These are phyloP conservation scores for Pythium coloratum DNA, from an alignment of 352 stramenopile species.

Conservation along the genomic window DNA sequence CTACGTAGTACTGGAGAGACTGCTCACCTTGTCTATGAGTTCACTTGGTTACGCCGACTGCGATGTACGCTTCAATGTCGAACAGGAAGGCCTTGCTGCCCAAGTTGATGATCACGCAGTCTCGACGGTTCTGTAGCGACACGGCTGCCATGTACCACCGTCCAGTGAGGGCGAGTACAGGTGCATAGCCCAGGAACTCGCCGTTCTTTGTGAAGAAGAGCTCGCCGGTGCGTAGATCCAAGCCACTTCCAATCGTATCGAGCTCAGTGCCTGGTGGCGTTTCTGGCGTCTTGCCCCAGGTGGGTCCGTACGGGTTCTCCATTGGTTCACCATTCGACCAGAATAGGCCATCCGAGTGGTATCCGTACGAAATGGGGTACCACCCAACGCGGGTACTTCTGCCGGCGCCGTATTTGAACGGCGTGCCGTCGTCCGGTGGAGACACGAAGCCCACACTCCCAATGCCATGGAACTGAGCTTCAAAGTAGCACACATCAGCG, in stretches of 20 bases:
- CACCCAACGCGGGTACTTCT: constrained; percentile 38
- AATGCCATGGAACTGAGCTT: constrained; percentile 27
- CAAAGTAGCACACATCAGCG: constrained; percentile 33
- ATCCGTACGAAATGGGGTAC: constrained; percentile 39
- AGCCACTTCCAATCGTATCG: constrained; percentile 33
- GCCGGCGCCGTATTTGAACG: constrained; percentile 32
- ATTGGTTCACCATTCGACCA: constrained; percentile 32
- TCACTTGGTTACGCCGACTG: too few species aligned
- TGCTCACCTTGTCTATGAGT: too few species aligned
- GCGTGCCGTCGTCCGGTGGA: constrained; percentile 1
- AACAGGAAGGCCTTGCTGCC: constrained; percentile 36
- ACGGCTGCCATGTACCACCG: constrained; percentile 29
- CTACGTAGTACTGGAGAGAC: too few species aligned
- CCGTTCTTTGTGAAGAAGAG: constrained; percentile 45
- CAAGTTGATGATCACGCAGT: constrained; percentile 36
- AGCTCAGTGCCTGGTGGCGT: background rate
- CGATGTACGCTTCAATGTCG: constrained; percentile 30
- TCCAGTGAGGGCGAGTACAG: background rate
- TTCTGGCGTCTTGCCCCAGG: constrained; percentile 20
- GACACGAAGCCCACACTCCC: constrained; percentile 35
- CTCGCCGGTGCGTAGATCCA: constrained; percentile 10
- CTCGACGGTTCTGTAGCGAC: constrained; percentile 35
- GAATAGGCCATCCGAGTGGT: constrained; percentile 36
- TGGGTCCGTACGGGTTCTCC: constrained; percentile 20
- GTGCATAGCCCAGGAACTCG: constrained; percentile 25